phyloP scores from a whole-genome alignment of 805 yeast species.

The Kockiozyma suomiensis region DNA sequence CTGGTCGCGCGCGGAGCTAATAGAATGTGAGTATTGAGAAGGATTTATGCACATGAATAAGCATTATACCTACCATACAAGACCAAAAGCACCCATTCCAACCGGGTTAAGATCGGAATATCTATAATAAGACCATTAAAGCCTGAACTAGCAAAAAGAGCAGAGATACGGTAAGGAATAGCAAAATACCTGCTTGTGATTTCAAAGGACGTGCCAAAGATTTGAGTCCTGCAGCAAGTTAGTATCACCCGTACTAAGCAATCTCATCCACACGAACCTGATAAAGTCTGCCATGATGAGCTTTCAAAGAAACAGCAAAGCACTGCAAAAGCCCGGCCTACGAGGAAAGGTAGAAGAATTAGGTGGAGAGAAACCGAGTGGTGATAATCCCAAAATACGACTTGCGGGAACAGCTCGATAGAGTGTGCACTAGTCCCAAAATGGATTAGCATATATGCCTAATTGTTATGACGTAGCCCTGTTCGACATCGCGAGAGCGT shows the following conservation, averaged over 20 bases:
- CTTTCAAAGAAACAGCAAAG: background rate
- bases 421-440: background rate
- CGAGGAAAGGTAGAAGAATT: background rate
- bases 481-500: background rate
- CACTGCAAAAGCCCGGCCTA: background rate
- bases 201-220: conserved; percentile 93
- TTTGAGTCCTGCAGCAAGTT: conserved; percentile 68
- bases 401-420: background rate
- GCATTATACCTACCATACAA: conserved; percentile 61
- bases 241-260: background rate
- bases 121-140: conserved; percentile 45
- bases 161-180: conserved; percentile 28
- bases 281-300: conserved; percentile 40
- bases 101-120: conserved; percentile 94
- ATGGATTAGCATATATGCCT: background rate
- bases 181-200: conserved; percentile 57
- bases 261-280: conserved; percentile 28
- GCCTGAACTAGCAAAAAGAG: background rate
- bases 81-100: conserved; percentile 99
- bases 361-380: background rate
- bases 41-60: background rate
- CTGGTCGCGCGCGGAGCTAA: conserved; percentile 80
- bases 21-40: background rate
- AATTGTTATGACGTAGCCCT: too few relatives aligned
- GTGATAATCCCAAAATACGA: background rate